phyloP scores from a whole-genome alignment of 1,284 basidiomycete species.

The Ceratobasidium sp. region DNA sequence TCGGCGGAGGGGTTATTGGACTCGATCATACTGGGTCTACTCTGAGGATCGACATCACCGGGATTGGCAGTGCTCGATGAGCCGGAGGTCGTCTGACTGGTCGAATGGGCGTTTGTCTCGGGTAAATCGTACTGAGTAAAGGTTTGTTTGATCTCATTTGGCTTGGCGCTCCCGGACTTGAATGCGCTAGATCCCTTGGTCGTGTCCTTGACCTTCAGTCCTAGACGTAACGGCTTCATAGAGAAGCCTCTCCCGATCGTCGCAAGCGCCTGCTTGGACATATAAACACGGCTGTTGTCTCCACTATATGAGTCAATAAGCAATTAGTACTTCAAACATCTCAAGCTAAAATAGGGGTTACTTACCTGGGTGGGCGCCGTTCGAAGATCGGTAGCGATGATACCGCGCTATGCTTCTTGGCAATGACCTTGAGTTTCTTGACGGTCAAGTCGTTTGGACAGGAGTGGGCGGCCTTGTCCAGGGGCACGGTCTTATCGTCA shows the following conservation, averaged over 20 bases:
- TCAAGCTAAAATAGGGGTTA: background rate
- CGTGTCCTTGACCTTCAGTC: background rate
- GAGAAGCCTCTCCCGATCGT: background rate
- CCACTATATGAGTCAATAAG: background rate
- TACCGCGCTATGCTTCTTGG: background rate
- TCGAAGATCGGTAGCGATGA: background rate
- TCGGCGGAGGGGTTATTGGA: background rate
- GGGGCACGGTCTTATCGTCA: background rate
- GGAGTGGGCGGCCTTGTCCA: background rate
- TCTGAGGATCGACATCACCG: background rate
- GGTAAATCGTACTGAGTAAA: background rate
- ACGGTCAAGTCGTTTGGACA: background rate
- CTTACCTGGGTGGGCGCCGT: background rate
- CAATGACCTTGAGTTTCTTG: background rate
- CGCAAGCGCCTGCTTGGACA: background rate
- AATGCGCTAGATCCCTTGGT: background rate
- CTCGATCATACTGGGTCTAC: background rate
- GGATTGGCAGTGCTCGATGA: background rate
- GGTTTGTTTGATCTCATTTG: background rate
- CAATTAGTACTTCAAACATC: background rate
- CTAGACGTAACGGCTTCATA: background rate
- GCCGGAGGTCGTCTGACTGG: background rate
- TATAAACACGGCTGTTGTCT: background rate
- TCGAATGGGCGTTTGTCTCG: background rate
- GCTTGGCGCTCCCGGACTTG: background rate